Conservation (phyloP, 2,329 filamentous ascomycete species). For the Whalleya microplaca region DNA sequence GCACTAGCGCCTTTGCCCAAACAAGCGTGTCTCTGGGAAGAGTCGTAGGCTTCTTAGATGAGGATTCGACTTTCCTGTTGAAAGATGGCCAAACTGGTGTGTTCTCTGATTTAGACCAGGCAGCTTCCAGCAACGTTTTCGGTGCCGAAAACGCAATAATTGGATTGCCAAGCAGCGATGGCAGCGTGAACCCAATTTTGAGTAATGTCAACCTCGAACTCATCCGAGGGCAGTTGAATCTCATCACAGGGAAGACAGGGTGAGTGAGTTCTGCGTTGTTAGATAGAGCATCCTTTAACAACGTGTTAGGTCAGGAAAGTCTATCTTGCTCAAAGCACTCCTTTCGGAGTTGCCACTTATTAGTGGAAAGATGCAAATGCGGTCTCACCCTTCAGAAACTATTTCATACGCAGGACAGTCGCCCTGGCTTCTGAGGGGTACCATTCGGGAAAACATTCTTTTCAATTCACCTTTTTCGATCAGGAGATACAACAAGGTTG, state of each 20-base stretch:
- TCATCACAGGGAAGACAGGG: slow-evolving; percentile 4
- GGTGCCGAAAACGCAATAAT: not conserved
- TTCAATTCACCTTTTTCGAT: slow-evolving; percentile 37
- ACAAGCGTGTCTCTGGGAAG: not conserved
- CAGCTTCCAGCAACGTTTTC: not conserved
- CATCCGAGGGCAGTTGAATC: not conserved
- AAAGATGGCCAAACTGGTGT: not conserved
- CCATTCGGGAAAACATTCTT: slow-evolving; percentile 39
- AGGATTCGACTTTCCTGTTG: not conserved
- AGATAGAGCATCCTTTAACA: not conserved
- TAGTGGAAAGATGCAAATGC: not conserved
- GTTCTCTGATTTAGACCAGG: not conserved
- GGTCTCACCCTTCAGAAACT: not conserved
- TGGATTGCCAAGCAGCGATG: not conserved
- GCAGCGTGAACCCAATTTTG: not conserved
- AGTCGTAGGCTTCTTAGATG: not conserved
- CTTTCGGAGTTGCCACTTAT: not conserved
- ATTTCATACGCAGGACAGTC: slow-evolving; percentile 39
- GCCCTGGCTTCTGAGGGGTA: slow-evolving; percentile 40
- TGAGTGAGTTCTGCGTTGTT: not conserved
- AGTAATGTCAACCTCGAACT: not conserved
- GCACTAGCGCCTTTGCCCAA: slow-evolving; percentile 1
- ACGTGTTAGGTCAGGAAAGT: slow-evolving; percentile 1
- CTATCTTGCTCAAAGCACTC: slow-evolving; percentile 1
- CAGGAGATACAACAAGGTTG: slow-evolving; percentile 30